Percentiles rank a stretch among this genome's conserved stretches.
Conservation (phyloP, 805 yeast species). For the Cyberlindnera maclurae region DNA sequence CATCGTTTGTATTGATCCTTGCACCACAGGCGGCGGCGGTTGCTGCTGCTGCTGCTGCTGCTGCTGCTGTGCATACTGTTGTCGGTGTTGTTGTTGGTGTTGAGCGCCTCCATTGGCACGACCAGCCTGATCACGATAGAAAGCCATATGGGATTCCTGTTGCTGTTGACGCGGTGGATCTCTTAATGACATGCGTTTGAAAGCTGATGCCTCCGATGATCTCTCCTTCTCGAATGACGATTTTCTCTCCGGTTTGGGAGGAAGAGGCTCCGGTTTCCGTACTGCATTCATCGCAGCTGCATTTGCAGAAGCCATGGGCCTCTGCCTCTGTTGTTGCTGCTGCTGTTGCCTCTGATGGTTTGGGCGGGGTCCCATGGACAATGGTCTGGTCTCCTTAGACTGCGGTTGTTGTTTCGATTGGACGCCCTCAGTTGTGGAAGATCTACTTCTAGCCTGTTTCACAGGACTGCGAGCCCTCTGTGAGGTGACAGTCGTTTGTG, state of each 20-base stretch:
- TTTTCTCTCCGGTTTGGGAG: constrained; percentile 15
- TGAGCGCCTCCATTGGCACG: constrained; percentile 11
- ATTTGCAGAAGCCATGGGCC: constrained; percentile 15
- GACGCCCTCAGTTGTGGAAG: too few species aligned
- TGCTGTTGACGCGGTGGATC: constrained; percentile 21
- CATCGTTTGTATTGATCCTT: constrained; percentile 20
- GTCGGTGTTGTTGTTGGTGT: constrained; percentile 4
- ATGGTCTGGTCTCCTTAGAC: constrained; percentile 4
- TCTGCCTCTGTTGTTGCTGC: not conserved
- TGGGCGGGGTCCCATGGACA: not conserved
- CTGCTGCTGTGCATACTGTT: constrained; percentile 8
- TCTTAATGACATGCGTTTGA: constrained; percentile 31
- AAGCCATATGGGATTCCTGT: constrained; percentile 21
- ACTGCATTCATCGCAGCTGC: constrained; percentile 42
- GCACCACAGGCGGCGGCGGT: not conserved
- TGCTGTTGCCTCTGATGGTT: not conserved
- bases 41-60: constrained; percentile 2
- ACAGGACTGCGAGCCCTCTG: too few species aligned
- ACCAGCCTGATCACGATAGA: constrained; percentile 21
- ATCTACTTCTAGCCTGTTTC: too few species aligned
- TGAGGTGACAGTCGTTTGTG: too few species aligned
- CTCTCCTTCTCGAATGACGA: constrained; percentile 54
- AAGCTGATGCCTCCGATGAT: constrained; percentile 27
- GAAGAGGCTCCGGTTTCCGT: constrained; percentile 31
- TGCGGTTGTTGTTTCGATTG: too few species aligned